A percentile compares a stretch with the other conserved stretches of the same genome.
Evolutionary conservation across 2,329 filamentous ascomycete species (phyloP).

Genomic region (Didymella glomerata): DNA sequence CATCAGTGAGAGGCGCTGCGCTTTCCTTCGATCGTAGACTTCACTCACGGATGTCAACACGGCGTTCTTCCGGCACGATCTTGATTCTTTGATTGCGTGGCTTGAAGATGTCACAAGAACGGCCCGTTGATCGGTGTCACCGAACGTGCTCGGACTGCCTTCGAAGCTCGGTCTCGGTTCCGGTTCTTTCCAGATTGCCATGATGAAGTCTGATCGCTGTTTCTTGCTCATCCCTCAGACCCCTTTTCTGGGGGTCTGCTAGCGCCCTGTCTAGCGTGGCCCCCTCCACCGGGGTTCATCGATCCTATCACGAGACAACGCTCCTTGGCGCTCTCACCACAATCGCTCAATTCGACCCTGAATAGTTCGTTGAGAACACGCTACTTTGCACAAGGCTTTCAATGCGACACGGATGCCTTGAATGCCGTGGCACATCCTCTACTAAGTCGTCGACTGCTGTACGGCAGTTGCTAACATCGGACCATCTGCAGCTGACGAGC

Average conservation of each 20-base stretch:
- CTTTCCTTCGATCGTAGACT: background rate
- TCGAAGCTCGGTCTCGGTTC: conserved; percentile 5
- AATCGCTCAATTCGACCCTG: background rate
- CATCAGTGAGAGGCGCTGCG: background rate
- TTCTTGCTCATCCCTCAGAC: conserved; percentile 3
- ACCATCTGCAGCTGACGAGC: conserved; percentile 13
- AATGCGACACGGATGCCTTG: background rate
- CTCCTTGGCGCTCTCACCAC: background rate
- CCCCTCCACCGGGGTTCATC: conserved; percentile 5
- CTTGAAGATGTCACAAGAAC: conserved; percentile 3
- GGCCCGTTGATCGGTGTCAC: conserved; percentile 10
- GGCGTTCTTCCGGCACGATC: background rate
- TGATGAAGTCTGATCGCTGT: conserved; percentile 7
- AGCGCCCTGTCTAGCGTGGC: background rate
- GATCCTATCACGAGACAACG: conserved; percentile 13
- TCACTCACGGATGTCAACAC: background rate
- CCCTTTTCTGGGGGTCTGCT: conserved; percentile 11
- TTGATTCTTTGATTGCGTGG: conserved; percentile 5
- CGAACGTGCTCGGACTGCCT: background rate
- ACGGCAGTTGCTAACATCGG: conserved; percentile 5
- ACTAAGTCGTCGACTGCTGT: background rate
- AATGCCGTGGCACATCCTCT: background rate
- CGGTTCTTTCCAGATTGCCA: conserved; percentile 1
- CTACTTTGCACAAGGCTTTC: background rate
- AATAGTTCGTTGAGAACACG: background rate